Percentiles rank a stretch among this genome's conserved stretches.
Evolutionary conservation across 2,329 filamentous ascomycete genomes (phyloP).

Genomic region (Simplicillium sp.): DNA sequence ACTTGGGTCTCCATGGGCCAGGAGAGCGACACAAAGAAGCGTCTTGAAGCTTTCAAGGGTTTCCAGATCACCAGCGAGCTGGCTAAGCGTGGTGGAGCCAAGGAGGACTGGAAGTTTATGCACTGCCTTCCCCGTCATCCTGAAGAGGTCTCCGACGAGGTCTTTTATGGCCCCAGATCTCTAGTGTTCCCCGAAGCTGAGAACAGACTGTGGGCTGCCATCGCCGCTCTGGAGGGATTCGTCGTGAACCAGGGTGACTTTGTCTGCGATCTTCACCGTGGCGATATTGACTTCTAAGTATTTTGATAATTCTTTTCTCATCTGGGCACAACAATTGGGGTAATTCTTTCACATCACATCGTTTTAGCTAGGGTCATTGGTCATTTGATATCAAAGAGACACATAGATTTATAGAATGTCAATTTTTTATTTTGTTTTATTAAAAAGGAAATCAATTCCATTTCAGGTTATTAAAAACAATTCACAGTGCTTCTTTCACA

Average conservation of each 20-base stretch:
- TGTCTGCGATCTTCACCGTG: not conserved
- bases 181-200: constrained; percentile 91
- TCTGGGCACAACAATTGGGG: not conserved
- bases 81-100: constrained; percentile 75
- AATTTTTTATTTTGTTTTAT: constrained; percentile 2
- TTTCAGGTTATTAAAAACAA: constrained; percentile 12
- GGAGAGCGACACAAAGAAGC: constrained; percentile 71
- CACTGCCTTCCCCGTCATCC: constrained; percentile 88
- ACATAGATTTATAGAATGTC: constrained; percentile 1
- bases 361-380: not conserved
- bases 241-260: constrained; percentile 91
- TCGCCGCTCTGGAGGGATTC: constrained; percentile 76
- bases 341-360: not conserved
- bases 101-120: constrained; percentile 93
- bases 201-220: constrained; percentile 86
- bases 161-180: constrained; percentile 80
- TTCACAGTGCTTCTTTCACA: constrained; percentile 14
- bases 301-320: not conserved
- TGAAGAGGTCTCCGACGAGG: constrained; percentile 89
- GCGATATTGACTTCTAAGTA: constrained; percentile 1
- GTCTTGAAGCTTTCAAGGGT: constrained; percentile 72
- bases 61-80: constrained; percentile 88
- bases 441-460: constrained; percentile 1
- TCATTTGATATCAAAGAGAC: not conserved
- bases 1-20: constrained; percentile 99